Percentiles rank a stretch among this genome's conserved stretches.
Conservation (phyloP, 495 filamentous ascomycete genomes). For the Hypoxylon subgilvum region DNA sequence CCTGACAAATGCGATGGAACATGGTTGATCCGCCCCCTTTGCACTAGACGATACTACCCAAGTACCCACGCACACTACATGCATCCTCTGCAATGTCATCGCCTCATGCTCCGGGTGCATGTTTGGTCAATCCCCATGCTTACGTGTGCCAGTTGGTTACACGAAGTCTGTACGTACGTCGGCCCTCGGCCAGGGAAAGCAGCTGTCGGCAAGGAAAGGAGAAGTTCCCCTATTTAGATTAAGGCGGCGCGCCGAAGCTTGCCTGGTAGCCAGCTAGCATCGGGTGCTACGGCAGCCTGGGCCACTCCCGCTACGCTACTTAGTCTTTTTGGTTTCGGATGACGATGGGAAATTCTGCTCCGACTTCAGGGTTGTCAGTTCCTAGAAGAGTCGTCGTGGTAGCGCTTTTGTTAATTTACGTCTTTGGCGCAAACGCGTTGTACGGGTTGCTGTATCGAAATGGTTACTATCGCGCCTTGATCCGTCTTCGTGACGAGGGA, state of each 20-base stretch:
- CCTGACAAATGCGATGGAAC: slow-evolving; percentile 8
- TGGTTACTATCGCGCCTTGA: slow-evolving; percentile 23
- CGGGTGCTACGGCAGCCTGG: neutral
- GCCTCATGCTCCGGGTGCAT: neutral
- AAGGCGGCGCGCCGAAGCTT: neutral
- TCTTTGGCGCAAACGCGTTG: slow-evolving; percentile 16
- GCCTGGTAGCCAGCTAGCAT: neutral
- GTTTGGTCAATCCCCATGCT: slow-evolving; percentile 5
- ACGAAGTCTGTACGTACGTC: slow-evolving; percentile 8
- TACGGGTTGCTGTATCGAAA: slow-evolving; percentile 23
- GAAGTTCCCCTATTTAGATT: neutral
- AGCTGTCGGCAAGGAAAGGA: slow-evolving; percentile 2
- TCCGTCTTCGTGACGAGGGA: slow-evolving; percentile 22
- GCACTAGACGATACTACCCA: neutral
- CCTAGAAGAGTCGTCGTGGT: slow-evolving; percentile 15
- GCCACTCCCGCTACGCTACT: neutral
- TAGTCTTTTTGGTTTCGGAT: neutral
- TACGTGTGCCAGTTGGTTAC: slow-evolving; percentile 13
- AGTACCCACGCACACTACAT: neutral
- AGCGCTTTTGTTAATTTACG: slow-evolving; percentile 18
- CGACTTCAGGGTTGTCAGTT: neutral
- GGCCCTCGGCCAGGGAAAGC: slow-evolving; percentile 2
- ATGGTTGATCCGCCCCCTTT: slow-evolving; percentile 13
- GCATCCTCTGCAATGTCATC: slow-evolving; percentile 5
- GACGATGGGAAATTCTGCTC: slow-evolving; percentile 10